phyloP scores from a whole-genome alignment of 1,284 basidiomycete species.

The Schizophyllum amplum region DNA sequence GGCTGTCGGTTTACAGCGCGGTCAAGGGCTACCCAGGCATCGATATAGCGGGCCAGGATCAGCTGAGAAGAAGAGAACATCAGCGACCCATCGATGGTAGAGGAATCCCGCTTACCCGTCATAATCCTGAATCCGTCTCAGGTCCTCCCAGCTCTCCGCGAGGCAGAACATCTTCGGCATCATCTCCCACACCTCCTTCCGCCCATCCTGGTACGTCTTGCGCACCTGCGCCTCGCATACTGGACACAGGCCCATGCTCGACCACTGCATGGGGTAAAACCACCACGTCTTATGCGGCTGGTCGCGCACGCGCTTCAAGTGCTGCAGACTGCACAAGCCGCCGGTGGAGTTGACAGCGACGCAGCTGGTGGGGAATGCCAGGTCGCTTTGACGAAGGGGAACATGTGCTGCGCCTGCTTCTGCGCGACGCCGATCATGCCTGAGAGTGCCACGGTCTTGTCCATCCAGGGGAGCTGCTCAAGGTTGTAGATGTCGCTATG shows the following conservation, averaged over 20 bases:
- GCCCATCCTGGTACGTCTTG: not conserved
- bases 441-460: not conserved
- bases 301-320: not conserved
- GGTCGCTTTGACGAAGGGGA: not conserved
- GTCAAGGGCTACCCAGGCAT: too few species aligned
- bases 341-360: not conserved
- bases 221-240: not conserved
- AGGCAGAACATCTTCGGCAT: constrained; percentile 5
- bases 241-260: constrained; percentile 1
- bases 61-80: not conserved
- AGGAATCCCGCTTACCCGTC: not conserved
- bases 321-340: not conserved
- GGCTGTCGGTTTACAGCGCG: too few species aligned
- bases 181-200: not conserved
- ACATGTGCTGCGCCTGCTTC: not conserved
- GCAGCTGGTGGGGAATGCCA: not conserved
- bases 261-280: not conserved
- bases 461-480: not conserved
- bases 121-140: not conserved
- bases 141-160: constrained; percentile 1
- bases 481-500: not conserved
- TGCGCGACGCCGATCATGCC: not conserved
- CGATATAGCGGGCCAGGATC: too few species aligned
- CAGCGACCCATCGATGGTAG: not conserved
- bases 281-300: not conserved